Evolutionary conservation across 2,329 filamentous ascomycete species (phyloP).

Genomic region (Alternaria triticimaculans): DNA sequence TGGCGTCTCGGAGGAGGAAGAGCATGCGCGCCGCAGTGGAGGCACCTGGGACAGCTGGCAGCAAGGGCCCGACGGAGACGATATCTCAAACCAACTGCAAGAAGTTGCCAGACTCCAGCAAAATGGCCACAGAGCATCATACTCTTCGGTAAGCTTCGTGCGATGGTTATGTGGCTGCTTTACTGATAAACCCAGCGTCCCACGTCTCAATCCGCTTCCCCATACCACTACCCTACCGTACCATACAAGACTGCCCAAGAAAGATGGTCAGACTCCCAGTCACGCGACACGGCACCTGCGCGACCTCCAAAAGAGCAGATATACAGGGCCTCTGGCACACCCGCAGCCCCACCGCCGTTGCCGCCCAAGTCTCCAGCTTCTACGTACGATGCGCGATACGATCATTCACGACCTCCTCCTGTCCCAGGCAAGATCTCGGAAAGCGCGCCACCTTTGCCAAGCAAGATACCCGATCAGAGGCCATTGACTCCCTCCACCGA

Average conservation of each 20-base stretch:
- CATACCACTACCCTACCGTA: conserved; percentile 55
- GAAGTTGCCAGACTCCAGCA: conserved; percentile 53
- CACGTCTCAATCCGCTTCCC: conserved; percentile 32
- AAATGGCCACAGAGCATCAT: conserved; percentile 29
- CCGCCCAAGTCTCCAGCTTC: conserved; percentile 37
- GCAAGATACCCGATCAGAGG: conserved; percentile 39
- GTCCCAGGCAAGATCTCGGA: conserved; percentile 39
- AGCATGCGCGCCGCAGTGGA: conserved; percentile 61
- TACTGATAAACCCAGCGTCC: conserved; percentile 33
- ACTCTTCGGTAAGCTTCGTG: conserved; percentile 31
- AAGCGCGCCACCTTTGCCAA: conserved; percentile 40
- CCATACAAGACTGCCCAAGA: conserved; percentile 49
- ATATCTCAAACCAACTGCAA: conserved; percentile 61
- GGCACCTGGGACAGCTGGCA: conserved; percentile 64
- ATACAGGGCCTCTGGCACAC: conserved; percentile 30
- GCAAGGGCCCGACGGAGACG: conserved; percentile 49
- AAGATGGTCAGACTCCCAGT: conserved; percentile 37
- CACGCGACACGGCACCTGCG: conserved; percentile 43
- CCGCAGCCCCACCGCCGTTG: conserved; percentile 32
- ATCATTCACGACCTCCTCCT: conserved; percentile 28
- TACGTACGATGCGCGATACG: conserved; percentile 19
- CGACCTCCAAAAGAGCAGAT: conserved; percentile 46
- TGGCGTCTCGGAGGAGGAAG: conserved; percentile 64
- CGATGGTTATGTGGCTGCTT: neutral
- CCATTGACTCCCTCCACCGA: conserved; percentile 45